Evolutionary conservation across 2,329 filamentous ascomycete genomes (phyloP), one percentile per base, ranked within the genome.

Genomic region (Blastomyces percursus): DNA sequence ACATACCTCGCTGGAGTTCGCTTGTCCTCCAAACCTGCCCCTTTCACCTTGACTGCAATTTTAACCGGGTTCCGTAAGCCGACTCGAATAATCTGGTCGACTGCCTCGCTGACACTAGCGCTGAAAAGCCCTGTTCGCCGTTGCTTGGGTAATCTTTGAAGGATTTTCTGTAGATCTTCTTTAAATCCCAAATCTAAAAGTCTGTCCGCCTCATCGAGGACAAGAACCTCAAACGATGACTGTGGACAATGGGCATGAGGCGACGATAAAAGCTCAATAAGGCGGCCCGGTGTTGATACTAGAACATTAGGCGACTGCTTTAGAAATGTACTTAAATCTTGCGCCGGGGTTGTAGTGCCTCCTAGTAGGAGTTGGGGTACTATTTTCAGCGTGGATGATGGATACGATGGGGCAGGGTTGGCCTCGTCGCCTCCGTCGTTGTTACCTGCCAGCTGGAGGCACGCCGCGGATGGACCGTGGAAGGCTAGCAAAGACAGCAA

Each of bases 161-260:
- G 78, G 50, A 97, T 96, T 62, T 86, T 89, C 68, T 94, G 90
- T 35, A 99, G 76, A 68, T 96, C 91, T 62, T 90, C 87, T 74
- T 95, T 94, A 76, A 99, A 97, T 6, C 95, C 94, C 27, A 97
- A 82, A 75, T 99, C 94, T 12, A 99, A 80, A 32, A 99, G 79
- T 64, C 94, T 84, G 75, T 99, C 94, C 59, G 93, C 94, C 77
- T 99, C 94, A 71, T 99, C 94, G 44, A 99, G 82, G 3, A 99
- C 89, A 12, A 99, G 83, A 59, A 91, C 85, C 73, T 99, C 93
- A 68, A 99, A 97, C 0, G 90, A 90, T 0, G 90, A 91, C 65
- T 93, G 88, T 0, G 90, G 86, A 69, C 90, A 92, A 73, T 95
- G 90, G 16, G 96, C 91, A 70, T 96, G 88, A 1, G 87, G 89